A percentile compares a stretch with the other conserved stretches of the same genome.
phyloP scores from a whole-genome alignment of 1,139 yeast genomes.

The Candida sanyaensis region DNA sequence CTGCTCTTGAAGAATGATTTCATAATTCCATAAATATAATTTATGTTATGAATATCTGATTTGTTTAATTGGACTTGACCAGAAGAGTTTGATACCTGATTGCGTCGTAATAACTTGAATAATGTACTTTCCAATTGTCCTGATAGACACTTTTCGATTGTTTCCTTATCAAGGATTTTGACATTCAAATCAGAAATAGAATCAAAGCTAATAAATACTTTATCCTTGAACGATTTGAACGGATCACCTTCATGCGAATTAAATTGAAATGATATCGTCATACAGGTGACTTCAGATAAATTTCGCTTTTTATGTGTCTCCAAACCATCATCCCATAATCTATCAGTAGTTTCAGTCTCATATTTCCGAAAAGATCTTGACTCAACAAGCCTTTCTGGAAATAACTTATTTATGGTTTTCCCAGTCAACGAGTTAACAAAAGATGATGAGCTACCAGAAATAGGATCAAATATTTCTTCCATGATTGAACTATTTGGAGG shows the following conservation, averaged over 20 bases:
- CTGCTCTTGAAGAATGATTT: constrained; percentile 34
- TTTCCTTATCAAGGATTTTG: constrained; percentile 20
- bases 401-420: constrained; percentile 1
- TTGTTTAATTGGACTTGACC: constrained; percentile 16
- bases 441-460: not conserved
- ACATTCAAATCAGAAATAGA: constrained; percentile 23
- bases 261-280: constrained; percentile 38
- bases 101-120: constrained; percentile 29
- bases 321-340: constrained; percentile 11
- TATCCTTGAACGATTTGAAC: constrained; percentile 25
- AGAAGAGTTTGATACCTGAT: not conserved
- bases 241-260: constrained; percentile 37
- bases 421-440: constrained; percentile 4
- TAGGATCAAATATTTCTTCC: not conserved
- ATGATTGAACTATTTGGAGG: constrained; percentile 25
- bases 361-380: constrained; percentile 8
- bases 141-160: constrained; percentile 29
- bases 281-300: constrained; percentile 24
- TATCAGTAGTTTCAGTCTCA: constrained; percentile 1
- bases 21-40: constrained; percentile 32
- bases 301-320: not conserved
- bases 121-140: constrained; percentile 31
- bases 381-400: constrained; percentile 4
- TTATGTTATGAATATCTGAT: constrained; percentile 35
- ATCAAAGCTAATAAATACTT: constrained; percentile 32